Evolutionary conservation across 192 early-diverging fungal species (phyloP).

Genomic region (Ambispora gerdemannii): DNA sequence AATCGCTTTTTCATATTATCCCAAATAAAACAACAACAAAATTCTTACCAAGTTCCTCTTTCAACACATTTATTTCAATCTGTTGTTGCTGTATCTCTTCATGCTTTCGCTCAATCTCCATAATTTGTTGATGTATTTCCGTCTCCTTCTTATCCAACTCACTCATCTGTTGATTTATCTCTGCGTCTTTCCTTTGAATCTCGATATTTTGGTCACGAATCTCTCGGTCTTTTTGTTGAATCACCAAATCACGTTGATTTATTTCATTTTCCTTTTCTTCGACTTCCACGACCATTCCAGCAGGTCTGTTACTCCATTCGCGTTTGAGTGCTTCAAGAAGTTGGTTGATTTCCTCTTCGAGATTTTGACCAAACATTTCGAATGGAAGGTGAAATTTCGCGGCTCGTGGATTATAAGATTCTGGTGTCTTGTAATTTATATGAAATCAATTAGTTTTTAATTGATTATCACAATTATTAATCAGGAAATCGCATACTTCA

Average conservation of each 20-base stretch:
- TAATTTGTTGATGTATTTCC: background rate
- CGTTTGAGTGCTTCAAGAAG: background rate
- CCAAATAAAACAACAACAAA: background rate
- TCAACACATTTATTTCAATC: constrained; percentile 5
- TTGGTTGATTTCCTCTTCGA: constrained; percentile 19
- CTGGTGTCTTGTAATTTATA: background rate
- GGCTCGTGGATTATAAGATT: constrained; percentile 8
- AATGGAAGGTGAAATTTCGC: constrained; percentile 12
- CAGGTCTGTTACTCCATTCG: constrained; percentile 16
- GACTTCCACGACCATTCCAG: background rate
- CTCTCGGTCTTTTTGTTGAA: background rate
- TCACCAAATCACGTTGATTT: background rate
- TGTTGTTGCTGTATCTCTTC: background rate
- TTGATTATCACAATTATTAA: constrained; percentile 4
- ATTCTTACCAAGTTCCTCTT: constrained; percentile 9
- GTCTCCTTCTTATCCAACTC: background rate
- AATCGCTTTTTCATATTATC: background rate
- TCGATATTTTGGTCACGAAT: background rate
- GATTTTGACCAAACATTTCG: constrained; percentile 23
- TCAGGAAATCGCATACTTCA: background rate
- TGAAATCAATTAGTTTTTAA: background rate
- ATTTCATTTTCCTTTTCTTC: constrained; percentile 5
- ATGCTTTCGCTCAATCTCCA: background rate
- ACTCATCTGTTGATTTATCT: background rate
- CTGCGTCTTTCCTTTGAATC: background rate